phyloP scores from a whole-genome alignment of 2,329 filamentous ascomycete genomes.

The Penicillium sp. region DNA sequence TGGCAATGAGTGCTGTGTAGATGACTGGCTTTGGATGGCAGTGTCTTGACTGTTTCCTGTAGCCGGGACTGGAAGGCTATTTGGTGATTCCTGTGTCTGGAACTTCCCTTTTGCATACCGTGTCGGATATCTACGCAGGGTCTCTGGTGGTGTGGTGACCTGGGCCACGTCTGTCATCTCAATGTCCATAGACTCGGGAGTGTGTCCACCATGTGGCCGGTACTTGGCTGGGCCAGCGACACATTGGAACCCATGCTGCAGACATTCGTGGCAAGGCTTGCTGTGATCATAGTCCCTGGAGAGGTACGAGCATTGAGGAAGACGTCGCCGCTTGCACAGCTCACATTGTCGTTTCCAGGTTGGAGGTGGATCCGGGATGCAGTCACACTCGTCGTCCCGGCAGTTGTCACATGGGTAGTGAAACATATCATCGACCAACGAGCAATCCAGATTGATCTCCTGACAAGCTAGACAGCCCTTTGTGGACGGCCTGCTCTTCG shows the following conservation, averaged over 20 bases:
- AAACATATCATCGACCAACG: conserved; percentile 34
- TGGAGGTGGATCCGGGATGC: conserved; percentile 37
- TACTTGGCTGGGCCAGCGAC: conserved; percentile 37
- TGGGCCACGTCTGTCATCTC: conserved; percentile 1
- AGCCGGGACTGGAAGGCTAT: background rate
- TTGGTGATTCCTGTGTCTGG: too few relatives aligned
- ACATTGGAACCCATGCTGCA: conserved; percentile 29
- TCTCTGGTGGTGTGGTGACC: background rate
- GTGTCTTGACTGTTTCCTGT: background rate
- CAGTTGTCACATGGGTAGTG: conserved; percentile 43
- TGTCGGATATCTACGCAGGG: conserved; percentile 4
- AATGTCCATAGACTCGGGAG: conserved; percentile 5
- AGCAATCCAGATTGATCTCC: conserved; percentile 32
- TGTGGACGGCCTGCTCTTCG: background rate
- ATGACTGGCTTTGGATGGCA: background rate
- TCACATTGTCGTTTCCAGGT: conserved; percentile 37
- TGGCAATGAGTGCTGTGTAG: background rate
- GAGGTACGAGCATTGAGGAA: conserved; percentile 36
- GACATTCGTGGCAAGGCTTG: conserved; percentile 36
- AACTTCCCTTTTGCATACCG: too few relatives aligned
- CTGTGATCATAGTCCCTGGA: conserved; percentile 26
- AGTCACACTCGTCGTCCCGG: conserved; percentile 31
- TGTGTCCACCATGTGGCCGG: conserved; percentile 1
- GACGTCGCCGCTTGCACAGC: conserved; percentile 30
- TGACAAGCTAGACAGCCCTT: conserved; percentile 39